Percentiles rank a stretch among this genome's conserved stretches.
These are phyloP conservation scores for Vitis hybrid DNA, from an alignment of 177 flowering plant species.

Conservation along the genomic window DNA sequence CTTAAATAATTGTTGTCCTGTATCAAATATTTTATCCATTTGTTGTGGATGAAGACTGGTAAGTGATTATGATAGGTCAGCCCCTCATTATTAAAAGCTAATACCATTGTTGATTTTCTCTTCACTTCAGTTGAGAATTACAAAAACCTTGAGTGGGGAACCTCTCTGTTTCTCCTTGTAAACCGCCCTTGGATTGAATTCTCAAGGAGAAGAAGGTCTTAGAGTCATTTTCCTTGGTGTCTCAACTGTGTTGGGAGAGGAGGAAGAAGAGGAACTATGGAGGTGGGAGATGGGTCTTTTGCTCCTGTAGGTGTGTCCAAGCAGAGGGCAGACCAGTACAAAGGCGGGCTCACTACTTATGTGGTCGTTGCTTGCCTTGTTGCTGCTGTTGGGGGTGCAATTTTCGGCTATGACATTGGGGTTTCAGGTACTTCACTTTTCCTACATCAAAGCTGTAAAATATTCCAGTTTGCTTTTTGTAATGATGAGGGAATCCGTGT, in stretches of 20 bases:
- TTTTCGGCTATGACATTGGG: constrained; percentile 93
- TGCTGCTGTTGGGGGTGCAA: constrained; percentile 84
- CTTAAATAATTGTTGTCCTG: too few species aligned
- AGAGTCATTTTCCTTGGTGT: too few species aligned
- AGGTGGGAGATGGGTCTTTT: constrained; percentile 80
- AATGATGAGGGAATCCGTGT: not conserved
- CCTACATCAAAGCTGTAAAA: not conserved
- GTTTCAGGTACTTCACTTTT: constrained; percentile 60
- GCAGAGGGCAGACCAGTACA: constrained; percentile 79
- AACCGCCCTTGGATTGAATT: too few species aligned
- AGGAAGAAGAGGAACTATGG: not conserved
- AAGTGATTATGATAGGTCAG: too few species aligned
- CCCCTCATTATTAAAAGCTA: too few species aligned
- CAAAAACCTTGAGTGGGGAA: too few species aligned
- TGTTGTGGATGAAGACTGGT: too few species aligned
- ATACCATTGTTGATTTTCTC: too few species aligned
- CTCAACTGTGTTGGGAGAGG: not conserved
- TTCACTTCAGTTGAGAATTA: too few species aligned
- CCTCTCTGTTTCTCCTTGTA: too few species aligned
- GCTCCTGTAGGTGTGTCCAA: constrained; percentile 75
- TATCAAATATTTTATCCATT: too few species aligned
- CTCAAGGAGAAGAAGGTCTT: not conserved
- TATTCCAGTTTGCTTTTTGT: not conserved
- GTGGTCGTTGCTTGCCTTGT: constrained; percentile 75
- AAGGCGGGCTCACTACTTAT: constrained; percentile 69